These are phyloP conservation scores for Glarea lozoyensis DNA, from an alignment of 495 filamentous ascomycete species.

Conservation along the genomic window DNA sequence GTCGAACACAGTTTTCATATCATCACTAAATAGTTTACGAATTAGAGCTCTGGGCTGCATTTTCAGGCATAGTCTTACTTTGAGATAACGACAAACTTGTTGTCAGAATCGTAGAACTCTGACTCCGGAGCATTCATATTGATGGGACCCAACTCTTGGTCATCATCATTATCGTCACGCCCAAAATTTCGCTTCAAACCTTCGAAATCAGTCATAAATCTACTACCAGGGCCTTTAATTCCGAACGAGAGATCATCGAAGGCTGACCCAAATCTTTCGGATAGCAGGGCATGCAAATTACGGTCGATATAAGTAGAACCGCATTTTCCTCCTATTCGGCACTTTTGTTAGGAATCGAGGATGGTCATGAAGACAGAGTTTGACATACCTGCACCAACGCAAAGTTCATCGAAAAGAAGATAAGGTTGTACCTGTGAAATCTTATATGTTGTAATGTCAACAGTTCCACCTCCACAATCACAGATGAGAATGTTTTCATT, in stretches of 20 bases:
- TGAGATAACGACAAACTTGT: background rate
- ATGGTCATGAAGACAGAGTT: background rate
- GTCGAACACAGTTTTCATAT: slow-evolving; percentile 23
- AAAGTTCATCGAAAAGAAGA: slow-evolving; percentile 11
- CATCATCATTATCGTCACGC: background rate
- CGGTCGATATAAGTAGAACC: slow-evolving; percentile 10
- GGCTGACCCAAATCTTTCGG: slow-evolving; percentile 13
- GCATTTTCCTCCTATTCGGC: slow-evolving; percentile 2
- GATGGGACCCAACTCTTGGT: background rate
- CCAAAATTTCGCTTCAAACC: slow-evolving; percentile 18
- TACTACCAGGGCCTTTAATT: slow-evolving; percentile 21
- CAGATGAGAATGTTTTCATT: slow-evolving; percentile 15
- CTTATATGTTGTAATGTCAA: slow-evolving; percentile 10
- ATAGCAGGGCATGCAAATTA: slow-evolving; percentile 20
- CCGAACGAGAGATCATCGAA: slow-evolving; percentile 16
- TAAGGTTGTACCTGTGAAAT: slow-evolving; percentile 6
- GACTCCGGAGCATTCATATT: slow-evolving; percentile 1
- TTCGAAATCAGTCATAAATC: slow-evolving; percentile 24
- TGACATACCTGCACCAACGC: slow-evolving; percentile 7
- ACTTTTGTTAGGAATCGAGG: background rate
- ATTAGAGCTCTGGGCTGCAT: background rate
- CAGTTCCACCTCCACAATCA: slow-evolving; percentile 20
- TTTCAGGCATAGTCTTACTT: background rate
- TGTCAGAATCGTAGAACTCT: slow-evolving; percentile 6
- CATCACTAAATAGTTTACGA: slow-evolving; percentile 8